phyloP scores from a whole-genome alignment of 2,329 filamentous ascomycete genomes.

The Apiospora rasikravindrae region DNA sequence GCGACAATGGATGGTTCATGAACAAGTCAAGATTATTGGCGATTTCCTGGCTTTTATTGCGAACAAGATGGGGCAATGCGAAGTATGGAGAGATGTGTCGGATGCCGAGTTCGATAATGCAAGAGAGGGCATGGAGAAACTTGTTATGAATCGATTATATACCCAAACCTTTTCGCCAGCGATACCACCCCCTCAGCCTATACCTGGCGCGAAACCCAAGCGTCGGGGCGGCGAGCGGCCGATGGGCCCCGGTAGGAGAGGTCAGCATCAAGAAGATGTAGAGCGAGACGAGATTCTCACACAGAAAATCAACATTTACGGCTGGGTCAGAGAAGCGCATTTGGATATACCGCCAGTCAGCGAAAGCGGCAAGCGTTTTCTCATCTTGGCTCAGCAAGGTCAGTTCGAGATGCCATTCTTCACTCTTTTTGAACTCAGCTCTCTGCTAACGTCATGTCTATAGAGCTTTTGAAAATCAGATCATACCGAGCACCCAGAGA shows the following conservation, averaged over 20 bases:
- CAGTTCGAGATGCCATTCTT: conserved; percentile 26
- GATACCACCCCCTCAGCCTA: conserved; percentile 80
- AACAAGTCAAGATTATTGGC: conserved; percentile 98
- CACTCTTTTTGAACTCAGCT: background rate
- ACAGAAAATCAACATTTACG: conserved; percentile 96
- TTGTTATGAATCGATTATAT: conserved; percentile 98
- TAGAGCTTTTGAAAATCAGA: conserved; percentile 93
- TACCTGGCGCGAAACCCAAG: conserved; percentile 71
- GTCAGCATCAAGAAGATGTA: conserved; percentile 97
- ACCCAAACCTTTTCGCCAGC: conserved; percentile 95
- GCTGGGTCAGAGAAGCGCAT: conserved; percentile 92
- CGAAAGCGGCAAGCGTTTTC: conserved; percentile 85
- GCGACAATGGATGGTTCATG: conserved; percentile 99
- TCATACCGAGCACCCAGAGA: conserved; percentile 96
- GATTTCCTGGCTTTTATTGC: conserved; percentile 97
- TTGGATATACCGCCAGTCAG: conserved; percentile 87
- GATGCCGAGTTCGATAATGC: conserved; percentile 99
- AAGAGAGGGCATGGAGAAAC: conserved; percentile 97
- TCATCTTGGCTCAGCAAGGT: conserved; percentile 89
- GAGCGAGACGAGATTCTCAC: conserved; percentile 94
- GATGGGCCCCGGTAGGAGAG: conserved; percentile 81
- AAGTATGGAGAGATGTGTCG: conserved; percentile 94
- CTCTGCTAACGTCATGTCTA: background rate
- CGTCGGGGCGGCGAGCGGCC: conserved; percentile 70
- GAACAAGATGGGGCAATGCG: conserved; percentile 97